Evolutionary conservation across 192 early-diverging fungal genomes (phyloP), one percentile per base, ranked within the genome.

Genomic region (Diversispora epigaea): DNA sequence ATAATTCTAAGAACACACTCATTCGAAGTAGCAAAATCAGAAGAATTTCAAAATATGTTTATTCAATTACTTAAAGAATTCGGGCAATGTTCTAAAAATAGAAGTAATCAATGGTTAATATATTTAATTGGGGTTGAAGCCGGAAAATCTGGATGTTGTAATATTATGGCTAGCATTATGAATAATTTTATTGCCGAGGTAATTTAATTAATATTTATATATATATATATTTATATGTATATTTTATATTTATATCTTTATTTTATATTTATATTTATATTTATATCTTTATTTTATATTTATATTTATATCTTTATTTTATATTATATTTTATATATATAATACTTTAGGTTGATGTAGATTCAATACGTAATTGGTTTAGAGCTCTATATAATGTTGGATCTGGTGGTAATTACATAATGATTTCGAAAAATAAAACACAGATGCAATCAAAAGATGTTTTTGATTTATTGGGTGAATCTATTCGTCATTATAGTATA

Each of bases 51-150:
- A 6, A 22, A 71, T 41, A 17, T 4, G 21, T 41, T 54, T 41
- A 21, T 57, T 40, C 14, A 41, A 57, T 14, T 15, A 57, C 39
- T 71, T 43, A n/a, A 57, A 25, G 14, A 41, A 12, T 71, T 71
- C 43, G 69, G 69, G 19, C 22, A 54, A 10, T 25, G 15, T 3
- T n/a, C 6, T n/a, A 71, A 19, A 1, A 25, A 40, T 43, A 40
- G 5, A 21, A 32, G 22, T 17, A 71, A 71, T 71, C 69, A 71
- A 44, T 71, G 69, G 69, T 6, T 57, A 19, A 41, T 71, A 21
- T 71, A 71, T 71, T 43, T 57, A 14, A 58, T 71, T 58, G 69
- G 69, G 9, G 19, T 54, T 32, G 69, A 71, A 22, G 69, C 69
- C 3, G 69, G 69, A 40, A 71, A 56, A 57, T 57, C 52, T 10